phyloP scores from a whole-genome alignment of 805 yeast species.

The Hemisphaericaspora nanyangensis region DNA sequence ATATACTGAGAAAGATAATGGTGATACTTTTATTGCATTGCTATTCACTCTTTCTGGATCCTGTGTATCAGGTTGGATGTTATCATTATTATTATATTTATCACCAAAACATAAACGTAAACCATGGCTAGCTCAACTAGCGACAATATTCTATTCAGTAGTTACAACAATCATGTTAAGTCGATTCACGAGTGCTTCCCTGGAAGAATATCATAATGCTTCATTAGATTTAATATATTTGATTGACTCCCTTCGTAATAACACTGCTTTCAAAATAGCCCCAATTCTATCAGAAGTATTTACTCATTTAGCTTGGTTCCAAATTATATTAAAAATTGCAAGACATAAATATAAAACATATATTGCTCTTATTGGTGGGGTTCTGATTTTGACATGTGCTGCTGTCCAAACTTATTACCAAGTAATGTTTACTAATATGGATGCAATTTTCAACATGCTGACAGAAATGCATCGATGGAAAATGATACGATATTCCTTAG shows the following conservation, averaged over 20 bases:
- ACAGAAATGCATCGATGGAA: conserved; percentile 13
- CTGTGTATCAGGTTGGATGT: conserved; percentile 68
- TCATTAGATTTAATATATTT: conserved; percentile 50
- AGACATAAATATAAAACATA: conserved; percentile 21
- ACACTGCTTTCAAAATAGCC: conserved; percentile 34
- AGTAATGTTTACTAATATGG: conserved; percentile 5
- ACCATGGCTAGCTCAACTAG: conserved; percentile 53
- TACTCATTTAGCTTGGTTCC: conserved; percentile 54
- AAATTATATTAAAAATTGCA: conserved; percentile 40
- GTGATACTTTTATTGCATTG: conserved; percentile 42
- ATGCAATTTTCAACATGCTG: not conserved
- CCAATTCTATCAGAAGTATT: conserved; percentile 40
- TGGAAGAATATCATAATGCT: conserved; percentile 48
- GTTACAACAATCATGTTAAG: conserved; percentile 50
- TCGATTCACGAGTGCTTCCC: conserved; percentile 43
- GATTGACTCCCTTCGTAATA: conserved; percentile 32
- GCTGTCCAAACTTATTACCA: conserved; percentile 14
- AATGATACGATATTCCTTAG: conserved; percentile 26
- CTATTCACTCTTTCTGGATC: conserved; percentile 52
- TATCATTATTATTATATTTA: conserved; percentile 52
- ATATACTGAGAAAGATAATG: conserved; percentile 30
- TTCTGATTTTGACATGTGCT: conserved; percentile 22
- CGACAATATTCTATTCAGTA: conserved; percentile 55
- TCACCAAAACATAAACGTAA: conserved; percentile 48
- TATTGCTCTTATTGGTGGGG: conserved; percentile 26